Conservation (phyloP, 2,329 filamentous ascomycete species). For the Arthrinium puccinioides region DNA sequence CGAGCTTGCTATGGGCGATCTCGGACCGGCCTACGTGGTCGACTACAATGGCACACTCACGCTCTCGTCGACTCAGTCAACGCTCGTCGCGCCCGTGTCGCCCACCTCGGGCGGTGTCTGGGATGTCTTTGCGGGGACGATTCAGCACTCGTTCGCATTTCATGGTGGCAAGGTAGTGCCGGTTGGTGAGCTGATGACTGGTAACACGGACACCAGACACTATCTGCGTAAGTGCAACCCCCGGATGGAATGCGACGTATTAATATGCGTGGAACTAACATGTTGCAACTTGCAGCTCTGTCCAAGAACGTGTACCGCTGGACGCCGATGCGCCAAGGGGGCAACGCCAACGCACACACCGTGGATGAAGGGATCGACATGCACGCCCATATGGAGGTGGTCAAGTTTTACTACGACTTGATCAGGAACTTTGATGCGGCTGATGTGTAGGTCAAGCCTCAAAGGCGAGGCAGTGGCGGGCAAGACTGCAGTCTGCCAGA, state of each 20-base stretch:
- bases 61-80: conserved; percentile 23
- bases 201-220: conserved; percentile 28
- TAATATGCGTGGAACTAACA: conserved; percentile 1
- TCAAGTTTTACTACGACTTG: conserved; percentile 30
- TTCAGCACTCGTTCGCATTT: conserved; percentile 26
- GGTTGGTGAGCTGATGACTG: conserved; percentile 28
- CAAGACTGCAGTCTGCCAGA: too few species aligned
- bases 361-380: conserved; percentile 31
- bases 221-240: conserved; percentile 22
- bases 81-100: conserved; percentile 27
- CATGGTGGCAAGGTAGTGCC: conserved; percentile 26
- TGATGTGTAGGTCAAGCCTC: too few species aligned
- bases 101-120: conserved; percentile 24
- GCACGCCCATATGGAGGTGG: conserved; percentile 28
- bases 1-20: conserved; percentile 9
- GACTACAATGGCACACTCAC: conserved; percentile 33
- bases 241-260: not conserved
- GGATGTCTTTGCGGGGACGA: conserved; percentile 24
- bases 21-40: conserved; percentile 24
- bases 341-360: conserved; percentile 24
- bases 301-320: conserved; percentile 31
- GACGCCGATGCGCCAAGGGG: conserved; percentile 25
- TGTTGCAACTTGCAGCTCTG: conserved; percentile 14
- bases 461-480: too few species aligned
- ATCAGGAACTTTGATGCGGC: conserved; percentile 28